These are phyloP conservation scores for Erysiphe neolycopersici DNA, from an alignment of 2,329 filamentous ascomycete genomes.

Conservation along the genomic window DNA sequence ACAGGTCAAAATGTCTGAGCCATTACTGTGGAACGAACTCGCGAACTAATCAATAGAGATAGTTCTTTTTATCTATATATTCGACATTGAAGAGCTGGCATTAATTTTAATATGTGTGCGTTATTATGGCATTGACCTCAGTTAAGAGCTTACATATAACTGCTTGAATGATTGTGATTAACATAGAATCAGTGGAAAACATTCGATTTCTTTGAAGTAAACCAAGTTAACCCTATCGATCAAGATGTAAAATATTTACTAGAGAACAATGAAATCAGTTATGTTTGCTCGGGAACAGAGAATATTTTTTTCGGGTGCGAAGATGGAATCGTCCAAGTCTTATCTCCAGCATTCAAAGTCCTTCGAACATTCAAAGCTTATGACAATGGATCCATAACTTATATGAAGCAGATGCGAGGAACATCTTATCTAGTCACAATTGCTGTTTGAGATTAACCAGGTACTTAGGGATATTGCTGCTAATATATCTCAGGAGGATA, in stretches of 20 bases:
- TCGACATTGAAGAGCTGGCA: no score
- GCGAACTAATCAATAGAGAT: no score
- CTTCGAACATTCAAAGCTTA: conserved; percentile 69
- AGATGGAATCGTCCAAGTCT: conserved; percentile 66
- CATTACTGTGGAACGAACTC: no score
- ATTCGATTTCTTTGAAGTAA: conserved; percentile 98
- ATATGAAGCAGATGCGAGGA: conserved; percentile 77
- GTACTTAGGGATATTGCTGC: conserved; percentile 1
- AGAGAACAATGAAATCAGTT: conserved; percentile 60
- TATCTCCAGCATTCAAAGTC: conserved; percentile 69
- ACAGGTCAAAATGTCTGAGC: no score
- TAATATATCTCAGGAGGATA: conserved; percentile 38
- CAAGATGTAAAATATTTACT: conserved; percentile 55
- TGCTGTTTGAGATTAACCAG: conserved; percentile 20
- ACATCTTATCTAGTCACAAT: conserved; percentile 69
- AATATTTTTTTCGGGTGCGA: conserved; percentile 71
- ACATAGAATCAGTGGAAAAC: conserved; percentile 49
- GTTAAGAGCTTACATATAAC: conserved; percentile 1
- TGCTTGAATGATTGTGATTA: not conserved
- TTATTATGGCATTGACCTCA: conserved; percentile 9
- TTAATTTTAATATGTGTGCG: not conserved
- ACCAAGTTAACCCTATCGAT: conserved; percentile 50
- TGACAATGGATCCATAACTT: conserved; percentile 52
- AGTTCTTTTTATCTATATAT: no score
- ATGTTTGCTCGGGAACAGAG: conserved; percentile 63